Percentiles rank a stretch among this genome's conserved stretches.
Conservation (phyloP, 108 stramenopile genomes). For the Aurantiochytrium sp. region DNA sequence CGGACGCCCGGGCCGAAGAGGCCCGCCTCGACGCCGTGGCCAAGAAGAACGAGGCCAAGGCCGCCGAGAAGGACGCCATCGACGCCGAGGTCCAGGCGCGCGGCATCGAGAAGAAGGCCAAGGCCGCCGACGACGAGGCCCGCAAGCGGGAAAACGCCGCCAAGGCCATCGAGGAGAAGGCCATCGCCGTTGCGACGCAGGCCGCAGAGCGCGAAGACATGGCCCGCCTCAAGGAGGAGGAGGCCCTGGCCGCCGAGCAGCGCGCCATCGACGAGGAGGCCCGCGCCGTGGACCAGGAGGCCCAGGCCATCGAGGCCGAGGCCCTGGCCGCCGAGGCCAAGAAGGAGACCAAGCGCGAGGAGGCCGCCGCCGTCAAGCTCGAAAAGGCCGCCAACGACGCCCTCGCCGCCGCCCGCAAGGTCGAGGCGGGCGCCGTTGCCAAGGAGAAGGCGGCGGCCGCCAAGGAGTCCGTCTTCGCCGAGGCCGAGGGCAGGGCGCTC, state of each 20-base stretch:
- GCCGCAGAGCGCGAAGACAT: neutral
- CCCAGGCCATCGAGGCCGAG: neutral
- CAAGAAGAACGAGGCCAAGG: neutral
- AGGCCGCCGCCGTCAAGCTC: neutral
- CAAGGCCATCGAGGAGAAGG: neutral
- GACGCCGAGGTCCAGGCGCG: constrained; percentile 1
- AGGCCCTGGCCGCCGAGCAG: neutral
- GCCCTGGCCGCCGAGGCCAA: neutral
- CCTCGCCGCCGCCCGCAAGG: neutral
- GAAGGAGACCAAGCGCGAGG: neutral
- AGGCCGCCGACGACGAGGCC: constrained; percentile 10
- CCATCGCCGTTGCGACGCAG: neutral
- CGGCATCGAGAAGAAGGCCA: neutral
- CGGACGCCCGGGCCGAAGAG: neutral
- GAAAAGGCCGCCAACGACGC: constrained; percentile 10
- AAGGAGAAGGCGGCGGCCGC: neutral
- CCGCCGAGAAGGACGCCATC: neutral
- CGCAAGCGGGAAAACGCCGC: neutral
- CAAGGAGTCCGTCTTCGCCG: constrained; percentile 24
- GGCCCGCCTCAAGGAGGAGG: neutral
- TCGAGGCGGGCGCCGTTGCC: neutral
- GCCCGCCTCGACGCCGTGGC: neutral
- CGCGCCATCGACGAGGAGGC: neutral
- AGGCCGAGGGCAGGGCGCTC: neutral
- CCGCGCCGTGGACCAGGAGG: constrained; percentile 11